Percentiles rank a stretch among this genome's conserved stretches.
phyloP scores from a whole-genome alignment of 176 grass and related monocot genomes.

The Aegilops longissima region DNA sequence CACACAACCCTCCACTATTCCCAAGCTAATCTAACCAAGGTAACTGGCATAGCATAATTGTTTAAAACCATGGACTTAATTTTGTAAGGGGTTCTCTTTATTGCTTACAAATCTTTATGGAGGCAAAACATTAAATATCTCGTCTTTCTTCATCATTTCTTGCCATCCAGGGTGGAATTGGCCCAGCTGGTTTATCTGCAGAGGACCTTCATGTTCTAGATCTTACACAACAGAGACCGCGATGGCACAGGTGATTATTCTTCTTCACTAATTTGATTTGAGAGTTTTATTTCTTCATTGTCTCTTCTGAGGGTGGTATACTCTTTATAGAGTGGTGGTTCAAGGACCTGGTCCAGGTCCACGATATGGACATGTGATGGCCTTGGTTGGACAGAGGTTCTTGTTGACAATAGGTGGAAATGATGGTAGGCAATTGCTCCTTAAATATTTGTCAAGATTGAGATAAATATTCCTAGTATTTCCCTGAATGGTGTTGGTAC shows the following conservation, averaged over 20 bases:
- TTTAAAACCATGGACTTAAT: conserved; percentile 5
- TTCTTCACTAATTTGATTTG: background rate
- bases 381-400: conserved; percentile 99
- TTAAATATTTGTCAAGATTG: conserved; percentile 23
- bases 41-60: background rate
- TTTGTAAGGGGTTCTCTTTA: background rate
- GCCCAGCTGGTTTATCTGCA: conserved; percentile 97
- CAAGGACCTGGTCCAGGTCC: conserved; percentile 99
- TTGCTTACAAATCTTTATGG: conserved; percentile 3
- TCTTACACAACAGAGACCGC: conserved; percentile 91
- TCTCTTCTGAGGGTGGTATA: conserved; percentile 40
- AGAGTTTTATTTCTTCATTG: conserved; percentile 14
- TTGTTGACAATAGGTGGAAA: conserved; percentile 99
- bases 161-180: conserved; percentile 86
- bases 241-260: conserved; percentile 92
- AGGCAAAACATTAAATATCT: background rate
- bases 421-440: conserved; percentile 66
- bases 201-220: conserved; percentile 99
- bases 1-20: background rate
- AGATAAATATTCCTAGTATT: conserved; percentile 4
- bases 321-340: conserved; percentile 81
- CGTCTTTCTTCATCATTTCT: background rate
- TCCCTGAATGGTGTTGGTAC: background rate
- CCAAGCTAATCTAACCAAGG: conserved; percentile 12
- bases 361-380: conserved; percentile 98